A percentile compares a stretch with the other conserved stretches of the same genome.
phyloP scores from a whole-genome alignment of 192 early-diverging fungal species.

The Cetraspora pellucida region DNA sequence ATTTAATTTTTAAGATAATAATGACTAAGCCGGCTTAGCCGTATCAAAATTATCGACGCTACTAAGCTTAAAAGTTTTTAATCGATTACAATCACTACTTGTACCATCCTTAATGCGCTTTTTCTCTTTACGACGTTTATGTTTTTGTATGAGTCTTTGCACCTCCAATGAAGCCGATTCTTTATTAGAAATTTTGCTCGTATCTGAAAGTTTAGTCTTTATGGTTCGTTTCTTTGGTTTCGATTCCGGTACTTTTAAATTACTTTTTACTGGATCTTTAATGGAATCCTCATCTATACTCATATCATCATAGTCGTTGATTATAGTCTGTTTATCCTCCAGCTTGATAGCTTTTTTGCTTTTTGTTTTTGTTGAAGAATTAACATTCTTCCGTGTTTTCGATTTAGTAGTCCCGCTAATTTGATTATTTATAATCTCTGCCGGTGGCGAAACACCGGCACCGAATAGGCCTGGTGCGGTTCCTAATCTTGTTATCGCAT shows the following conservation, averaged over 20 bases:
- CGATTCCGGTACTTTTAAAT: not conserved
- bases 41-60: no score
- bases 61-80: no score
- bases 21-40: no score
- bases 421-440: not conserved
- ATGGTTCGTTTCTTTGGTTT: not conserved
- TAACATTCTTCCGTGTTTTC: conserved; percentile 5
- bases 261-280: not conserved
- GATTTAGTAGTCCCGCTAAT: not conserved
- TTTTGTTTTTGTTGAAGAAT: not conserved
- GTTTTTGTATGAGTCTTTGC: conserved; percentile 1
- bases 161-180: not conserved
- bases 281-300: not conserved
- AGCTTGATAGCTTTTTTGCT: not conserved
- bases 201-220: not conserved
- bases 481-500: not conserved
- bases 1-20: no score
- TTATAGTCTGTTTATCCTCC: not conserved
- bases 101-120: not conserved
- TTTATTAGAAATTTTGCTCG: not conserved
- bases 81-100: not conserved
- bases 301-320: not conserved
- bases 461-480: not conserved
- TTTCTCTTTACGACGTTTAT: not conserved
- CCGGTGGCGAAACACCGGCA: not conserved